Evolutionary conservation across 108 stramenopile species (phyloP).

Genomic region (Conticribra guillardii): DNA sequence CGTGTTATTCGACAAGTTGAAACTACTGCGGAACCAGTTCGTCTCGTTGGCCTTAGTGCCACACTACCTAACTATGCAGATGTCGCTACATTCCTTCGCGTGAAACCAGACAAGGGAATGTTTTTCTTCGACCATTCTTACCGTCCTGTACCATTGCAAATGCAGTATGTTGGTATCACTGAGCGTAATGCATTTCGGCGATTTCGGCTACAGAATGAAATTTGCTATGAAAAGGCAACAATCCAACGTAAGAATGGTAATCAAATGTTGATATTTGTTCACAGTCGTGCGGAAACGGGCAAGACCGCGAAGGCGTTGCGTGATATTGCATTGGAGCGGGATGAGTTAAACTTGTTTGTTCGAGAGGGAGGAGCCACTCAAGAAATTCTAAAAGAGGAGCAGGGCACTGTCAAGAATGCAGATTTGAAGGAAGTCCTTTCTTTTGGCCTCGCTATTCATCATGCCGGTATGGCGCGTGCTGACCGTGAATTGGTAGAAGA

Average conservation of each 20-base stretch:
- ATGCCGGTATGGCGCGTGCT: slow-evolving; percentile 95
- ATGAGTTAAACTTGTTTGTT: slow-evolving; percentile 88
- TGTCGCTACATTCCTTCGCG: slow-evolving; percentile 98
- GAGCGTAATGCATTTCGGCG: slow-evolving; percentile 98
- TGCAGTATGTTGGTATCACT: slow-evolving; percentile 99
- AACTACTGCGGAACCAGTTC: slow-evolving; percentile 91
- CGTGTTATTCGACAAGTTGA: slow-evolving; percentile 97
- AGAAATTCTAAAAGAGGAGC: slow-evolving; percentile 93
- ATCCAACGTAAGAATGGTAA: slow-evolving; percentile 85
- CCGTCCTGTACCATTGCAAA: slow-evolving; percentile 98
- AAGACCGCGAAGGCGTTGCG: slow-evolving; percentile 97
- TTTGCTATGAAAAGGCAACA: slow-evolving; percentile 98
- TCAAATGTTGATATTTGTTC: slow-evolving; percentile 99
- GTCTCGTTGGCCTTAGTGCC: slow-evolving; percentile 97
- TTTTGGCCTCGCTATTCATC: slow-evolving; percentile 98
- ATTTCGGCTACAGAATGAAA: slow-evolving; percentile 98
- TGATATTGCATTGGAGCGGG: slow-evolving; percentile 92
- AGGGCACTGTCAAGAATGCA: slow-evolving; percentile 83
- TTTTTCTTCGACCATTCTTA: slow-evolving; percentile 99
- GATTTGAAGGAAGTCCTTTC: slow-evolving; percentile 95
- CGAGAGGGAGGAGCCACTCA: slow-evolving; percentile 90
- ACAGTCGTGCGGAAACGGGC: slow-evolving; percentile 97
- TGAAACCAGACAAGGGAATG: slow-evolving; percentile 94
- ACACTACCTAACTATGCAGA: slow-evolving; percentile 99
- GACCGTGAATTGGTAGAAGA: slow-evolving; percentile 99